Evolutionary conservation across 768 basidiomycete species (phyloP).

Genomic region (Lentinus brumalis): DNA sequence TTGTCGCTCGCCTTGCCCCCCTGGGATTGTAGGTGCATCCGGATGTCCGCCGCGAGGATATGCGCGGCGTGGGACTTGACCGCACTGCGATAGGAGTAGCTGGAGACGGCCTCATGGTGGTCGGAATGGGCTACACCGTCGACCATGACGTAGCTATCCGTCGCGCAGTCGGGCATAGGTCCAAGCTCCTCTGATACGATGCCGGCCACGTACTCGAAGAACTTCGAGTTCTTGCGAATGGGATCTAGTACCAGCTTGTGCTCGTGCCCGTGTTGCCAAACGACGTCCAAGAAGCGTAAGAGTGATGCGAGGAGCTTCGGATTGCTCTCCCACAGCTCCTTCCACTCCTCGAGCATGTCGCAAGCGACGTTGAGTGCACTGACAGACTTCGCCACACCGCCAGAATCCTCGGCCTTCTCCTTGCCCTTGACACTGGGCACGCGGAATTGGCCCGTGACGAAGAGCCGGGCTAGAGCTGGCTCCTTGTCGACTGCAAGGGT

Average conservation of each 20-base stretch:
- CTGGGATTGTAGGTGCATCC: conserved; percentile 50
- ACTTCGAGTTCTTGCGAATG: conserved; percentile 55
- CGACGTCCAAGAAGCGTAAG: conserved; percentile 72
- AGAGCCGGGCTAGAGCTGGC: conserved; percentile 79
- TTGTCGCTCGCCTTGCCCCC: conserved; percentile 20
- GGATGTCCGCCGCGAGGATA: conserved; percentile 75
- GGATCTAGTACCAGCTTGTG: conserved; percentile 61
- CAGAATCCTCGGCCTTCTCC: conserved; percentile 35
- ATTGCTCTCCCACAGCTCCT: conserved; percentile 73
- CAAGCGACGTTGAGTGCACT: conserved; percentile 72
- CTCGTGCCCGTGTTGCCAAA: conserved; percentile 81
- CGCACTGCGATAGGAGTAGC: conserved; percentile 67
- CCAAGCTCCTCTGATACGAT: conserved; percentile 72
- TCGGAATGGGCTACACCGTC: conserved; percentile 56
- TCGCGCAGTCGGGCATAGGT: conserved; percentile 68
- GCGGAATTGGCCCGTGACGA: conserved; percentile 74
- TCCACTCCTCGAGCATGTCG: conserved; percentile 69
- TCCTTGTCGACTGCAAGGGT: conserved; percentile 81
- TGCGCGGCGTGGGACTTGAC: conserved; percentile 76
- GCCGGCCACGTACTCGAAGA: conserved; percentile 72
- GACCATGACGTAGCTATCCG: conserved; percentile 46
- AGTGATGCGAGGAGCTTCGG: conserved; percentile 75
- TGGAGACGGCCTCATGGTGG: conserved; percentile 60
- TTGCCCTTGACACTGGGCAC: conserved; percentile 44
- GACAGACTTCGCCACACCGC: conserved; percentile 31